A percentile compares a stretch with the other conserved stretches of the same genome.
Evolutionary conservation across 2,329 filamentous ascomycete genomes (phyloP).

Genomic region (Leptosphaerulina australis): DNA sequence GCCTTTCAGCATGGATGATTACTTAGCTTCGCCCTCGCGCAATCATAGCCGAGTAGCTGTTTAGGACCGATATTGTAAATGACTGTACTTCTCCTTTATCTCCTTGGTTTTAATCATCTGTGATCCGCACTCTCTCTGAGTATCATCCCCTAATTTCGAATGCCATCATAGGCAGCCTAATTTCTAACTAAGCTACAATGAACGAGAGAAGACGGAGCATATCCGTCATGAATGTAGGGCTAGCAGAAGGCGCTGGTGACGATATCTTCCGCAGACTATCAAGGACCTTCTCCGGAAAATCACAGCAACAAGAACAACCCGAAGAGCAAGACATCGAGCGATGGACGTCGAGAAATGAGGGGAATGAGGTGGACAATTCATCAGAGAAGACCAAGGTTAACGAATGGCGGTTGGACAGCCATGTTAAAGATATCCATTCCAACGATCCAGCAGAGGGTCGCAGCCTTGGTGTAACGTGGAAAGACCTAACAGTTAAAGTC

Average conservation of each 20-base stretch:
- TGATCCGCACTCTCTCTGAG: neutral
- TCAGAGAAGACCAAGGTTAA: constrained; percentile 29
- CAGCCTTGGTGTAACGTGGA: constrained; percentile 23
- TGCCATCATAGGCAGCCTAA: neutral
- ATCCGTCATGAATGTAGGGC: constrained; percentile 6
- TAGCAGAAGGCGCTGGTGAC: constrained; percentile 20
- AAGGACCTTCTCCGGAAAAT: constrained; percentile 27
- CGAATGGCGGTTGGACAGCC: constrained; percentile 30
- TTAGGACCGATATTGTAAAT: constrained; percentile 1
- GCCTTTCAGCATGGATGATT: neutral
- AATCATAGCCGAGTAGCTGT: neutral
- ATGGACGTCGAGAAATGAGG: constrained; percentile 13
- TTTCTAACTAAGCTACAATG: neutral
- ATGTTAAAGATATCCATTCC: constrained; percentile 25
- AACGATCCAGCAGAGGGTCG: constrained; percentile 25
- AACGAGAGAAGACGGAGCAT: constrained; percentile 14
- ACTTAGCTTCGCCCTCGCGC: constrained; percentile 1
- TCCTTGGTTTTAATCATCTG: neutral
- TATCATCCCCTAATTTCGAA: neutral
- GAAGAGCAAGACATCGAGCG: constrained; percentile 8
- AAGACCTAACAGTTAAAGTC: constrained; percentile 26
- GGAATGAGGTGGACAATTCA: constrained; percentile 5
- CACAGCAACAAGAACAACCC: constrained; percentile 17
- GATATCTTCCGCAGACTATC: constrained; percentile 24
- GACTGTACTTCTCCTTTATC: neutral